Percentiles rank a stretch among this genome's conserved stretches.
Conservation (phyloP, 768 basidiomycete species). For the Mycena indigotica region DNA sequence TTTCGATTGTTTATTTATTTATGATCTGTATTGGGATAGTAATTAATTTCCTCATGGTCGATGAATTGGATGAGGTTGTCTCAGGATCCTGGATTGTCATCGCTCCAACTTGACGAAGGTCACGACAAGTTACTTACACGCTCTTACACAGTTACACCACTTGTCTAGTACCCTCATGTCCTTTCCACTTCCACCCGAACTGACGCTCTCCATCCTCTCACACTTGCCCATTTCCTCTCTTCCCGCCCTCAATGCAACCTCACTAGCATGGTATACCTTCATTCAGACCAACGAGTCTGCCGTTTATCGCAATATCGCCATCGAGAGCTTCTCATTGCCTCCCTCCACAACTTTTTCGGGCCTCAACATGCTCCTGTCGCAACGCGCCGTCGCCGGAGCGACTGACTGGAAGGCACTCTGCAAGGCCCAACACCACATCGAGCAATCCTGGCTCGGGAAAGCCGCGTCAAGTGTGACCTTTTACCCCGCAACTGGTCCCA, state of each 20-base stretch:
- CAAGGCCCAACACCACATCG: conserved; percentile 44
- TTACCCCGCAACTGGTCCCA: conserved; percentile 34
- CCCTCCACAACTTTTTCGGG: conserved; percentile 1
- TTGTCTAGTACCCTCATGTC: background rate
- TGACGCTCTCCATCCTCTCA: conserved; percentile 50
- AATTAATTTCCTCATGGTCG: too few relatives aligned
- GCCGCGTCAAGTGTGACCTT: conserved; percentile 42
- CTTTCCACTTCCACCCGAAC: conserved; percentile 56
- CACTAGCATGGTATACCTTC: conserved; percentile 52
- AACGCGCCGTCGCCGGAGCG: background rate
- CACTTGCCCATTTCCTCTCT: conserved; percentile 53
- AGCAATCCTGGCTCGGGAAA: conserved; percentile 57
- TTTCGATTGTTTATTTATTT: too few relatives aligned
- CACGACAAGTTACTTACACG: background rate
- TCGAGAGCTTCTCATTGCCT: conserved; percentile 36
- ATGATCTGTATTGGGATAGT: too few relatives aligned
- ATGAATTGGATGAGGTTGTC: too few relatives aligned
- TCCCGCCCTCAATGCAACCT: conserved; percentile 36
- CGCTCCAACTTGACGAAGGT: too few relatives aligned
- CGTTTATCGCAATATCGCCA: conserved; percentile 62
- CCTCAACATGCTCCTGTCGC: conserved; percentile 24
- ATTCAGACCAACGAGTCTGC: conserved; percentile 46
- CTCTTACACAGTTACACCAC: background rate
- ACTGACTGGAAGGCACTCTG: conserved; percentile 29
- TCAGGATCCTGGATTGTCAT: too few relatives aligned